Evolutionary conservation across 768 basidiomycete species (phyloP).

Genomic region (Pholiota molesta): DNA sequence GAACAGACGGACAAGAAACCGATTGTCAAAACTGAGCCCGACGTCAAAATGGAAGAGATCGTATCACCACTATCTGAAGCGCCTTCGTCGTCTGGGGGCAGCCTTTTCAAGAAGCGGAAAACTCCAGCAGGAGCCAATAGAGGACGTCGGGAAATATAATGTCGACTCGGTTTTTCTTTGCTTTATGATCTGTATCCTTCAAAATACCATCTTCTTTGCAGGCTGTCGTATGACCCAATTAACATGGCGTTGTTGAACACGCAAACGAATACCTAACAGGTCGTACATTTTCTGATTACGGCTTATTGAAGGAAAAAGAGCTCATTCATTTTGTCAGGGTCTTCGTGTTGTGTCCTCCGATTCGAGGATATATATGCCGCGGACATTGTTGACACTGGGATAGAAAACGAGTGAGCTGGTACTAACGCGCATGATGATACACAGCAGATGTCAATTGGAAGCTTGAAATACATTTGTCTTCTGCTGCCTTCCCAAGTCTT

Average conservation of each 20-base stretch:
- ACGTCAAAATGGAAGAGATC: conserved; percentile 18
- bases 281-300: neutral
- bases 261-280: neutral
- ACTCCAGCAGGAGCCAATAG: conserved; percentile 28
- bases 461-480: too few relatives aligned
- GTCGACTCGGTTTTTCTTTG: neutral
- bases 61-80: conserved; percentile 7
- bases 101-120: conserved; percentile 37
- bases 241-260: too few relatives aligned
- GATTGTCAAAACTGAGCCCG: conserved; percentile 17
- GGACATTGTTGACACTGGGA: too few relatives aligned
- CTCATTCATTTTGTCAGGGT: neutral
- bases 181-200: neutral
- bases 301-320: neutral
- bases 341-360: neutral
- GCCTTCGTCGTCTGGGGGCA: conserved; percentile 16
- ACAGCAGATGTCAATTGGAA: too few relatives aligned
- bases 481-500: too few relatives aligned
- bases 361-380: too few relatives aligned
- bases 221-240: neutral
- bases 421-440: too few relatives aligned
- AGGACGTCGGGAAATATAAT: conserved; percentile 30
- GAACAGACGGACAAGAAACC: conserved; percentile 11
- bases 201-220: neutral
- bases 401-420: too few relatives aligned